Percentiles rank a stretch among this genome's conserved stretches.
These are phyloP conservation scores for Alternaria burnsii DNA, from an alignment of 2,329 filamentous ascomycete species.

Conservation along the genomic window DNA sequence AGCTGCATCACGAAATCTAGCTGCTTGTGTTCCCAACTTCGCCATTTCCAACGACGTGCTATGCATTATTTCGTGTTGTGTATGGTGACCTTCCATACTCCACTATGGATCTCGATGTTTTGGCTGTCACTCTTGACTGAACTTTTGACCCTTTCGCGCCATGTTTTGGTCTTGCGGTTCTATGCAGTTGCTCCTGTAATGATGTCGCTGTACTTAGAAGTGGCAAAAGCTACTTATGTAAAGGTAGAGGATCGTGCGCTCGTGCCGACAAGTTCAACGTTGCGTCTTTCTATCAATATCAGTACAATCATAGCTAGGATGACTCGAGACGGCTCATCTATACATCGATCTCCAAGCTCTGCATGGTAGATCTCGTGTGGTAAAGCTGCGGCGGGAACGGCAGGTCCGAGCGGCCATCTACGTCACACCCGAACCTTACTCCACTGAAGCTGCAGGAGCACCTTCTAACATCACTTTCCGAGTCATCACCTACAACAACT, in stretches of 20 bases:
- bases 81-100: background rate
- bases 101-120: too few species aligned
- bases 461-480: conserved; percentile 22
- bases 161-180: background rate
- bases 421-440: conserved; percentile 39
- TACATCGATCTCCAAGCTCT: background rate
- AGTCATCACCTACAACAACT: conserved; percentile 13
- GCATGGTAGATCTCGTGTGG: conserved; percentile 6
- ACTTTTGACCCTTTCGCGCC: background rate
- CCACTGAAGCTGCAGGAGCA: conserved; percentile 26
- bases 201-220: background rate
- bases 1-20: conserved; percentile 44
- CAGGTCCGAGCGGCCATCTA: conserved; percentile 30
- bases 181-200: background rate
- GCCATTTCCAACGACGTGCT: background rate
- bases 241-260: background rate
- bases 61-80: background rate
- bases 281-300: background rate
- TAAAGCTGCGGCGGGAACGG: conserved; percentile 10
- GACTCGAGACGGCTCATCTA: background rate
- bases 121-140: background rate
- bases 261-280: background rate
- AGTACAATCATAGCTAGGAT: background rate
- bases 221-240: background rate
- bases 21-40: conserved; percentile 35